phyloP scores from a whole-genome alignment of 345 rosid species.

The Corymbia maculata region DNA sequence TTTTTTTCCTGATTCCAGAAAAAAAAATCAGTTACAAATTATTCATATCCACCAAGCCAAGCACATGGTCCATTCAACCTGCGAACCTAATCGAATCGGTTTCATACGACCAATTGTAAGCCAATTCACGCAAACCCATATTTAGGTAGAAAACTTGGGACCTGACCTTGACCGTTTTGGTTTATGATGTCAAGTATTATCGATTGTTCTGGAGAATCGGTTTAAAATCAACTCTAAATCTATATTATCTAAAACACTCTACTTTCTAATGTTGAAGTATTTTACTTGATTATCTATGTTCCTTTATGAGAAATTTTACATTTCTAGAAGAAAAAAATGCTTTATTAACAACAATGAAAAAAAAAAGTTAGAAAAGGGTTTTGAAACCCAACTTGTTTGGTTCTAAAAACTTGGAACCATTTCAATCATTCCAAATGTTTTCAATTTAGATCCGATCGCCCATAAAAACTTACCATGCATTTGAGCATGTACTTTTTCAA shows the following conservation, averaged over 20 bases:
- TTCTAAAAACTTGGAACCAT: background rate
- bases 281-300: background rate
- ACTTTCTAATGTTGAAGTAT: background rate
- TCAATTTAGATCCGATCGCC: background rate
- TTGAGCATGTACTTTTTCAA: background rate
- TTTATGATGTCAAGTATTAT: background rate
- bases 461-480: background rate
- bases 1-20: background rate
- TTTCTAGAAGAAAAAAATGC: background rate
- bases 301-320: background rate
- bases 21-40: background rate
- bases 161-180: background rate
- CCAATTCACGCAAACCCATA: background rate
- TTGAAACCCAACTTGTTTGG: background rate
- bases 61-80: background rate
- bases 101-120: background rate
- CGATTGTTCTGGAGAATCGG: background rate
- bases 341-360: background rate
- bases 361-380: background rate
- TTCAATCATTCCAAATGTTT: background rate
- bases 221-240: background rate
- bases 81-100: background rate
- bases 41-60: background rate
- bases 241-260: background rate
- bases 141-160: background rate